Percentiles rank a stretch among this genome's conserved stretches.
These are phyloP conservation scores for Clonostachys rosea DNA, from an alignment of 2,329 filamentous ascomycete species.

Conservation along the genomic window DNA sequence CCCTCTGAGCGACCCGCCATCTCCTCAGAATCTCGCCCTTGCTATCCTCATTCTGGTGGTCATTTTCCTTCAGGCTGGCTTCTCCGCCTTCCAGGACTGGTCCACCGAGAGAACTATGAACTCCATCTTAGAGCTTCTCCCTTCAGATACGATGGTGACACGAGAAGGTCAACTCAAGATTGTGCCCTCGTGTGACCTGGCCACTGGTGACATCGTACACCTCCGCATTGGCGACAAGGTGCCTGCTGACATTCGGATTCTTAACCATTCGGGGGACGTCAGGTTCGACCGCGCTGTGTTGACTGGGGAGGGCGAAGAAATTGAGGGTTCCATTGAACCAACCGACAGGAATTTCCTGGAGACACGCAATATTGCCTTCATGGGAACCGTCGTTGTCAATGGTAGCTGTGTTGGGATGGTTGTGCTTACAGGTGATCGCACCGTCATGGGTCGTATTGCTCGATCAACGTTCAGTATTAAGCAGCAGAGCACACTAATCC, in stretches of 20 bases:
- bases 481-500: slow-evolving; percentile 11
- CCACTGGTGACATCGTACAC: slow-evolving; percentile 46
- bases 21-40: too few relatives aligned
- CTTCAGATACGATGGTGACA: too few relatives aligned
- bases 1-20: slow-evolving; percentile 33
- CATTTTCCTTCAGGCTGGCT: too few relatives aligned
- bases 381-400: slow-evolving; percentile 57
- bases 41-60: too few relatives aligned
- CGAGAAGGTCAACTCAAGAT: slow-evolving; percentile 19
- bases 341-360: slow-evolving; percentile 32
- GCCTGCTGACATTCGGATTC: slow-evolving; percentile 49
- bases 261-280: slow-evolving; percentile 58
- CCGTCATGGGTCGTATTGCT: slow-evolving; percentile 59
- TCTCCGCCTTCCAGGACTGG: too few relatives aligned
- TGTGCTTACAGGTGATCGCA: slow-evolving; percentile 55
- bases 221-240: slow-evolving; percentile 54
- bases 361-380: slow-evolving; percentile 56
- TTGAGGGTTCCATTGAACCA: slow-evolving; percentile 52
- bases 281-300: slow-evolving; percentile 64
- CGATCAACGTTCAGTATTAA: slow-evolving; percentile 31
- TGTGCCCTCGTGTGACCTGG: slow-evolving; percentile 26
- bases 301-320: slow-evolving; percentile 50
- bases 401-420: slow-evolving; percentile 57
- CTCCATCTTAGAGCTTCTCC: too few relatives aligned
- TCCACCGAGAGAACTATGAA: too few relatives aligned